Base-by-base conservation (phyloP, 805 yeast genomes). In the Clavispora phyllophila region DNA sequence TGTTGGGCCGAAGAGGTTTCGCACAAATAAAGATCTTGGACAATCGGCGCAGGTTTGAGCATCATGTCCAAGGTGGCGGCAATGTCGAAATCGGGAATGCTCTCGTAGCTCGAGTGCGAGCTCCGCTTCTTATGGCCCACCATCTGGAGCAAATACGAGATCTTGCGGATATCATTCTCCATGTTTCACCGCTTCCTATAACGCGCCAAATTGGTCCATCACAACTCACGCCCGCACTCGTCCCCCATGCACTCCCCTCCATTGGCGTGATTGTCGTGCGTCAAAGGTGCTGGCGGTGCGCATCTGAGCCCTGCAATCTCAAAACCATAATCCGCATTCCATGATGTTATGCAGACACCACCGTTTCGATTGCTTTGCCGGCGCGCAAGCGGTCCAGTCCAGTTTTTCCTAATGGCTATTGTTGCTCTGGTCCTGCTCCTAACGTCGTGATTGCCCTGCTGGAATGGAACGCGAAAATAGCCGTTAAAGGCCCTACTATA, bases 1-100 rank as follows among this genome's bases (percentile, higher is more conserved):
- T 53, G 31, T 50, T 76, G 80, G 10, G 59, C 60, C 13, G 44
- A 54, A 3, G 68, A 52, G 2, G 79, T 73, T 8, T 52, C 59
- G 12, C 73, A 64, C 14, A 52, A 50, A 35, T 69, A 57, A 9
- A 39, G 18, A 37, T 50, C 55, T 22, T 46, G 51, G 6, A 34
- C 41, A 8, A 52, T 14, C 4, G 51, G 53, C 14, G 44, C 40
- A 2, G 41, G 17, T n/a, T 37, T 9, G 13, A 46, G 45, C 56
- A 52, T 52, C 22, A 23, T 20, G 9, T 26, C 25, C 18, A 52
- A 14, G 14, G 41, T 39, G 5, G 26, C 25, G 5, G 41, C 15
- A 9, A 45, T 40, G 18, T 52, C 43, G 14, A 51, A 47, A 3
- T 32, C 44, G 15, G 33, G 32, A 5, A 50, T 42, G 36, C 51